A percentile compares a stretch with the other conserved stretches of the same genome.
Conservation (phyloP, 2,329 filamentous ascomycete genomes). For the Massarina eburnea region DNA sequence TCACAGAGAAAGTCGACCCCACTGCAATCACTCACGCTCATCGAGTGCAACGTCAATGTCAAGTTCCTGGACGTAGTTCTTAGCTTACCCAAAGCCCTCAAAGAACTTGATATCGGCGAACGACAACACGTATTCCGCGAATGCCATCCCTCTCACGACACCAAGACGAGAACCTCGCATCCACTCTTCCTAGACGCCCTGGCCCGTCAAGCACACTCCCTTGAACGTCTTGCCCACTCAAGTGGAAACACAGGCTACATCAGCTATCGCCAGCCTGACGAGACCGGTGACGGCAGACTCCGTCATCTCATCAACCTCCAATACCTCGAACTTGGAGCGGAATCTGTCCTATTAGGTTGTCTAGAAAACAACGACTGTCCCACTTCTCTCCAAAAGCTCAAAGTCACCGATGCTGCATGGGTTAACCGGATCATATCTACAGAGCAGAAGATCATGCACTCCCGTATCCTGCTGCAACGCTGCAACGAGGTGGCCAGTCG, state of each 20-base stretch:
- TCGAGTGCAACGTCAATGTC: conserved; percentile 41
- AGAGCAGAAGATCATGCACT: conserved; percentile 9
- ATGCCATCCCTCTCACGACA: conserved; percentile 20
- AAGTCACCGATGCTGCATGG: conserved; percentile 29
- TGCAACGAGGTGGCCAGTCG: conserved; percentile 4
- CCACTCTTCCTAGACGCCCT: conserved; percentile 31
- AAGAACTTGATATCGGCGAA: conserved; percentile 36
- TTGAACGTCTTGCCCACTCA: conserved; percentile 31
- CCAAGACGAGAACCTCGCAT: conserved; percentile 21
- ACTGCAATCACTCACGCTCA: conserved; percentile 34
- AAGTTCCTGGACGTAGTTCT: conserved; percentile 29
- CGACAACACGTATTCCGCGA: conserved; percentile 30
- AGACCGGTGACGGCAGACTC: conserved; percentile 19
- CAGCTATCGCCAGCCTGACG: conserved; percentile 12
- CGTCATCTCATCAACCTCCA: conserved; percentile 26
- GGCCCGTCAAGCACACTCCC: conserved; percentile 33
- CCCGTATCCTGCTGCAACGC: conserved; percentile 18
- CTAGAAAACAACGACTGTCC: conserved; percentile 27
- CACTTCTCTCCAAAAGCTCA: conserved; percentile 25
- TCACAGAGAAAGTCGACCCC: conserved; percentile 28
- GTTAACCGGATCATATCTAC: conserved; percentile 16
- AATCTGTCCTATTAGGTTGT: conserved; percentile 29
- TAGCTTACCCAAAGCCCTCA: conserved; percentile 34
- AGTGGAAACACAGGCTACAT: conserved; percentile 21
- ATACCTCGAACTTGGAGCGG: conserved; percentile 31